Percentiles rank a stretch among this genome's conserved stretches.
phyloP scores from a whole-genome alignment of 2,329 filamentous ascomycete species.

The Alternaria arbusti region DNA sequence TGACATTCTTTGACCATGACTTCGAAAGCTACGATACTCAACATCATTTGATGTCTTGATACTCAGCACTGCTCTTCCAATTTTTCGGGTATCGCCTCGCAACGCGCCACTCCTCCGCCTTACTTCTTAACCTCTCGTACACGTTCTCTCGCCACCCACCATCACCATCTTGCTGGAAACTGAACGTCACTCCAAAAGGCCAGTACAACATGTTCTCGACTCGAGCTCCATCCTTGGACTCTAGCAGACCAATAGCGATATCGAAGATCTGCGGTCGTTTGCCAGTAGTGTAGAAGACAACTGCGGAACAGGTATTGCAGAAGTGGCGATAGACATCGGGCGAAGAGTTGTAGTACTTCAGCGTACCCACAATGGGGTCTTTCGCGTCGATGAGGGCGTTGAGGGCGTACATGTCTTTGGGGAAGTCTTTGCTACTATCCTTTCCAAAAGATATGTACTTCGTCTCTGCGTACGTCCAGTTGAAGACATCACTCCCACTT shows the following conservation, averaged over 20 bases:
- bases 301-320: constrained; percentile 57
- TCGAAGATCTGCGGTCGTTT: constrained; percentile 51
- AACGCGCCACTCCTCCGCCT: constrained; percentile 47
- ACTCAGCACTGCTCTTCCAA: constrained; percentile 30
- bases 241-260: constrained; percentile 54
- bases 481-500: constrained; percentile 52
- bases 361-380: constrained; percentile 52
- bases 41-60: neutral
- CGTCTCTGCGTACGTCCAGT: constrained; percentile 56
- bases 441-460: constrained; percentile 48
- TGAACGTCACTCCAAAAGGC: constrained; percentile 43
- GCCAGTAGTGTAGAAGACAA: constrained; percentile 55
- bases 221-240: constrained; percentile 54
- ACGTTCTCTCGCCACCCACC: constrained; percentile 53
- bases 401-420: constrained; percentile 39
- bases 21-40: neutral
- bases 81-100: constrained; percentile 43
- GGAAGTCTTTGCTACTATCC: constrained; percentile 30
- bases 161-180: constrained; percentile 39
- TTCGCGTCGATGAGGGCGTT: constrained; percentile 44
- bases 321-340: constrained; percentile 57
- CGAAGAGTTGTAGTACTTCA: constrained; percentile 54
- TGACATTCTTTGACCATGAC: too few species aligned
- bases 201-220: constrained; percentile 56
- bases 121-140: constrained; percentile 38